Evolutionary conservation across 2,329 filamentous ascomycete genomes (phyloP), one percentile per base, ranked within the genome.

Genomic region (Cladorrhinum sp.): DNA sequence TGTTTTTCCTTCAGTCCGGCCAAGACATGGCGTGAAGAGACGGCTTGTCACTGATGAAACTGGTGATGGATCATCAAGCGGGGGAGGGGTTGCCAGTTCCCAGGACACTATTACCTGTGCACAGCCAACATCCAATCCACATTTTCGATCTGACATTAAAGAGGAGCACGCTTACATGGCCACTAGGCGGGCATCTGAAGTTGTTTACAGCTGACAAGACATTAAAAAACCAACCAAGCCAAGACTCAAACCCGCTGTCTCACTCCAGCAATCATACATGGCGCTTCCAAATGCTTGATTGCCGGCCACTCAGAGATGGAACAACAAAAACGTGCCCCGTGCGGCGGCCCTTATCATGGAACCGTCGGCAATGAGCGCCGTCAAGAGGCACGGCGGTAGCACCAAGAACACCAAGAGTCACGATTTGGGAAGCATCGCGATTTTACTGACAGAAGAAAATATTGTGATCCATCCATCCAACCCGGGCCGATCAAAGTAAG

Each of bases 401-500:
- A 57, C 16, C 39, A 46, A n/a, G 23, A 20, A 55, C 10, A 46
- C 12, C 36, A 24, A n/a, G 20, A 24, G 30, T 2, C 24, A 48
- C 12, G 24, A 30, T 23, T 36, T 56, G 33, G 54, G 14, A 39
- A 42, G 12, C 36, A 46, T 56, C 54, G 36, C 16, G 36, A 26
- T 42, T 12, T 26, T 21, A 16, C 42, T 46, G 23, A 55, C 36
- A 57, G 55, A 55, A 33, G 49, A 52, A 30, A 61, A 60, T 53
- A 51, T 21, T 58, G 20, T 49, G 58, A 57, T 57, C 60, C 52
- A 62, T 57, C 58, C 54, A 61, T 46, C 36, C 54, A 28, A 28
- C 53, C 52, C 59, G 61, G 61, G 52, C 59, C 61, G 63, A 59
- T 61, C 59, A 20, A 54, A 14, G 39, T 49, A 57, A 62, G 46